These are phyloP conservation scores for Trifolium subterraneum DNA, from an alignment of 306 rosid species.

Conservation along the genomic window DNA sequence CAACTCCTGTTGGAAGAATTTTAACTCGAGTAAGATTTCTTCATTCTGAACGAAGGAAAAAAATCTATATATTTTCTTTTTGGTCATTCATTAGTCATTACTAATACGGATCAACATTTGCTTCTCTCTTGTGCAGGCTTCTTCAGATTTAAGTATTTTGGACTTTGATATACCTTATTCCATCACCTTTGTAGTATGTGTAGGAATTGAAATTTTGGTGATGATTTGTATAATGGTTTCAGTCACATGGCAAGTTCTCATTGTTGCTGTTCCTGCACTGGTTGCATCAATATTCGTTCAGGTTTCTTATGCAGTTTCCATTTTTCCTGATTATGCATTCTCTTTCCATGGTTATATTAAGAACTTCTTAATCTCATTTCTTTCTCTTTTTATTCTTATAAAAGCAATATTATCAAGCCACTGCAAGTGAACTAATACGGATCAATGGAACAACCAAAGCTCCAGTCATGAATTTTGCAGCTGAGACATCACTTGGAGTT, in stretches of 20 bases:
- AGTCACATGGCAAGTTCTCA: conserved; percentile 84
- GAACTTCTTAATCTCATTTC: neutral
- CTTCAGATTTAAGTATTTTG: conserved; percentile 80
- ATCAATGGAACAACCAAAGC: conserved; percentile 94
- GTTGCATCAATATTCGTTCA: conserved; percentile 63
- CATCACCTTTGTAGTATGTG: conserved; percentile 42
- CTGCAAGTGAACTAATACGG: conserved; percentile 74
- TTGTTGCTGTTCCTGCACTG: conserved; percentile 61
- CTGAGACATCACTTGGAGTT: conserved; percentile 83
- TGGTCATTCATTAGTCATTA: conserved; percentile 1
- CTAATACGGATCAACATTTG: conserved; percentile 6
- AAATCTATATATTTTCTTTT: neutral
- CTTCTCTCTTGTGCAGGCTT: conserved; percentile 62
- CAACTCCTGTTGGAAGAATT: conserved; percentile 82
- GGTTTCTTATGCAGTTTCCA: conserved; percentile 41
- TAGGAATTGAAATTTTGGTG: conserved; percentile 45
- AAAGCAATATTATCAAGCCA: conserved; percentile 75
- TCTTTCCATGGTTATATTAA: conserved; percentile 6
- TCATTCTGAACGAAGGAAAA: neutral
- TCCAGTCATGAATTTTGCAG: conserved; percentile 75
- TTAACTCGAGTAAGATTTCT: conserved; percentile 67
- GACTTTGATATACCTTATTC: conserved; percentile 79
- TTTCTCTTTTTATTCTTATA: neutral
- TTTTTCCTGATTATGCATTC: conserved; percentile 3
- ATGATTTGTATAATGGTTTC: conserved; percentile 61